Evolutionary conservation across 164 flowering plant species (phyloP), one percentile per base, ranked within the genome.

Genomic region (Tetracentron sinense): DNA sequence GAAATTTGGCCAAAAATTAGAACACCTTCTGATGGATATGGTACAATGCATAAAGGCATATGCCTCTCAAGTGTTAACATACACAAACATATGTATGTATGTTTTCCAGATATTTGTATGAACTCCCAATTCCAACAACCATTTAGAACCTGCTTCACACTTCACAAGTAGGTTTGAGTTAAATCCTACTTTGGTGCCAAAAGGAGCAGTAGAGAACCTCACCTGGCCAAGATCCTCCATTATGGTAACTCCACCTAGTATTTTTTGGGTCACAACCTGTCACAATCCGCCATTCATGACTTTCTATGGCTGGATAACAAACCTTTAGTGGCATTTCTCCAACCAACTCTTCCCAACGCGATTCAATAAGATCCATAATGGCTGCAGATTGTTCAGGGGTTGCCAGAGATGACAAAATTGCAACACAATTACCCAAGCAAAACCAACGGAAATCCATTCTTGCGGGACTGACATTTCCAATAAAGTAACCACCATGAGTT

Each of bases 141-240:
- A 33, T 33, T 33, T 33, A 4, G 38, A 33, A 33, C 38, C 8
- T 47, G 21, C 1, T 47, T 47, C 22, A 47, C 21, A 47, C 51
- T 47, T 3, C 22, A 47, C 22, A 8, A 50, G 2, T 2, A 50
- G 7, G 4, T 33, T 33, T 8, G 38, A 33, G 38, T 33, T 4
- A 33, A 33, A 4, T 33, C 38, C 38, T 33, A 33, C 8, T 4
- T 4, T 4, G 38, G 38, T 4, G 38, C 4, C 22, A 54, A 11
- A 22, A 51, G 56, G 28, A 62, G 33, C 23, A 17, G 20, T 22
- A 56, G 50, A 58, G 48, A 53, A 35, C 62, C 71, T 54, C 57
- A 75, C 78, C 75, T 62, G 78, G 78, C 78, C 78, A 75, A 49
- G 78, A 68, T 65, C 78, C 78, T 53, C 78, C 78, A 48, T 75